Base-by-base conservation (phyloP, 345 rosid genomes). In the Euphorbia tirucalli region DNA sequence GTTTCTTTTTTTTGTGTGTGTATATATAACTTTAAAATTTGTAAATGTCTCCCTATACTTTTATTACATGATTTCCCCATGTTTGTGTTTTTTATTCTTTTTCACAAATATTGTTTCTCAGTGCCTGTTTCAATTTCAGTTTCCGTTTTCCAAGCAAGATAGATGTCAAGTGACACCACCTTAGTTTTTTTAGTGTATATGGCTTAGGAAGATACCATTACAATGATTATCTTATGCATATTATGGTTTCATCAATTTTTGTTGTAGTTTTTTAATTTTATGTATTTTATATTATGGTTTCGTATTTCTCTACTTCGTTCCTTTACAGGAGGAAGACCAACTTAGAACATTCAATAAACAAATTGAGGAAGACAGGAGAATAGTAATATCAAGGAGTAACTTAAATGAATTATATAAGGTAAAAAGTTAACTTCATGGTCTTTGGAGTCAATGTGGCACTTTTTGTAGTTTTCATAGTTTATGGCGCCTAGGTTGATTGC, bases 291-390 rank as follows among this genome's bases (percentile, higher is more conserved):
- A 5, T 7, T 18, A 39, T 61, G 32, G 18, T 27, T 11, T 31
- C 21, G 9, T 65, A 63, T 16, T 67, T 74, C 35, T 73, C 60
- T 25, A 41, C 49, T 66, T 55, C 22, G 44, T 78, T 15, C 11
- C 58, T 75, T 66, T 79, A 65, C 80, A 95, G 99, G 98, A 95
- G 75, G 98, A 93, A 75, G 90, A 89, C 73, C 71, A 69, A 46
- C 96, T 87, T 28, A 77, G 71, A 70, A 83, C 81, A 68, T 95
- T 95, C 79, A 86, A 89, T 75, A 90, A 95, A 83, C 99, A 92
- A 76, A 82, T 95, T 69, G 97, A 88, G 74, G 99, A 90, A 70
- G 99, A 95, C 79, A 85, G 93, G 82, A 90, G 74, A 80, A 86
- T 92, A 63, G 89, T 92, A 75, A 86, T 86, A 82, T 86, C 89